Base-by-base conservation (phyloP, 306 rosid genomes). In the Urtica urens region DNA sequence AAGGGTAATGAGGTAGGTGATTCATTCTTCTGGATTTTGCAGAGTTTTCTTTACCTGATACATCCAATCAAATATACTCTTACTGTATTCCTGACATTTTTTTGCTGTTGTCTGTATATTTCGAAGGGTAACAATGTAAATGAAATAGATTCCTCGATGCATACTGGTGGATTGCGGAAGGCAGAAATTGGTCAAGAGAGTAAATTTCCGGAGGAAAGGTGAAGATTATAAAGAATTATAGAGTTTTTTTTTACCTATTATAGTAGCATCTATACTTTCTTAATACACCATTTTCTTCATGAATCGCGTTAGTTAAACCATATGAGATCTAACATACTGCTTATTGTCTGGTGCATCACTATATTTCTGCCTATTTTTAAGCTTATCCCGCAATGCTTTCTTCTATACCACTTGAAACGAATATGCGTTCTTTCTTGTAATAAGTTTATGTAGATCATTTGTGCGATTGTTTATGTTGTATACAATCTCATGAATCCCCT, bases 121-220 rank as follows among this genome's bases (percentile, higher is more conserved):
- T 30, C 22, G 78, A n/a, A 84, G 95, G 78, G 57, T 55, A 26
- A 49, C 60, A 46, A 60, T 57, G 30, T 27, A 49, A 49, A 63
- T 68, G 55, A 55, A 51, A 35, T 40, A 45, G 56, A 46, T 47
- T 39, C 53, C 31, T 50, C 38, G 38, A 55, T 54, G 58, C 59
- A 60, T 49, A 37, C 56, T 15, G 65, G 43, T 62, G 33, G 33
- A 64, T 46, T 41, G 34, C 44, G 58, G 38, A 55, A 58, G 38
- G 58, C 69, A 22, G 66, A 68, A 28, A 29, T 45, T 30, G 67
- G 68, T 70, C 67, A 70, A 51, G 77, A 20, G 57, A 70, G 71
- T 77, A 69, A 73, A 73, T 72, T 72, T 72, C 82, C 74, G 28
- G 74, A 71, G 57, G 82, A 77, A 68, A 81, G 97, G 97, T 88